Base-by-base conservation (phyloP, 2,329 filamentous ascomycete species). In the Neonectria magnoliae region DNA sequence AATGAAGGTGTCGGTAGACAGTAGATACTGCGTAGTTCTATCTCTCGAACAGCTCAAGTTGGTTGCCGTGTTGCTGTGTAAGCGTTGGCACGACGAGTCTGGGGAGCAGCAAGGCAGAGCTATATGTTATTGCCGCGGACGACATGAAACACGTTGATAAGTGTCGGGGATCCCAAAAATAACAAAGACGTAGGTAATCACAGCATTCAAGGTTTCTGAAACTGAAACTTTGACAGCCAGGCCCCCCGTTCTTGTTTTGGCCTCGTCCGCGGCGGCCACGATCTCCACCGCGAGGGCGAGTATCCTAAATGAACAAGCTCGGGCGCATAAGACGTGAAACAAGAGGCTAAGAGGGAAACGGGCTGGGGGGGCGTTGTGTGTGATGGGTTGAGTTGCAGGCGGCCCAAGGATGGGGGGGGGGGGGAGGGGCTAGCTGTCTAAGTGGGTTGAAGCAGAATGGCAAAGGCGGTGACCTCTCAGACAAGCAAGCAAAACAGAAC, bases 191-290 rank as follows among this genome's bases (percentile, higher is more conserved):
- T 25, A 25, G 25, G 33, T 22, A 42, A 59, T 48, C 45, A 57
- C 41, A 45, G 31, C 20, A 42, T 10, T 14, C 41, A 38, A n/a
- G 36, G 33, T 50, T 27, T 38, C 36, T 44, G 25, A 33, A n/a
- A 33, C 31, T 38, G 50, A 60, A 60, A 54, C 57, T 60, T 45
- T 60, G 57, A 60, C 50, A 60, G 50, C 41, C 41, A 53, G 36
- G 20, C 14, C 36, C 33, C 25, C 25, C 9, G 51, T 33, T 6
- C 33, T 25, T 13, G 31, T 16, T 38, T 9, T 25, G 48, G 48
- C 48, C 48, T 33, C 29, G 48, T 33, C 11, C 27, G 48, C 27
- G 48, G 48, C 14, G 36, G 36, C 14, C 27, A 33, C 48, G 14
- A 27, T 50, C 48, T n/a, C 48, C n/a, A 33, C 27, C n/a, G 16